Conservation (phyloP, 306 rosid species). For the Morella rubra region DNA sequence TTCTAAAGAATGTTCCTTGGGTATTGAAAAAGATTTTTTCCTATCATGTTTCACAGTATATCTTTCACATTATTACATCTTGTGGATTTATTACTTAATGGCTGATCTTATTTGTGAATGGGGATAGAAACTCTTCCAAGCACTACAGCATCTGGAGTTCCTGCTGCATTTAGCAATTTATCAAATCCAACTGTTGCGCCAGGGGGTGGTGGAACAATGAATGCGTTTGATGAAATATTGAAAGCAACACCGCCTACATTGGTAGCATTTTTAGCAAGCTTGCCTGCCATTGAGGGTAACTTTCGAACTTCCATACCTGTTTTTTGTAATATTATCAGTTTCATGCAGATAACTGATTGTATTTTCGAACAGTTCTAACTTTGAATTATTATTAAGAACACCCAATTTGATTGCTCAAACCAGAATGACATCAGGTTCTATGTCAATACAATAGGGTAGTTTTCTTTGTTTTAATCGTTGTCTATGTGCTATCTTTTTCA, state of each 20-base stretch:
- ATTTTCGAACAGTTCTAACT: conserved; percentile 8
- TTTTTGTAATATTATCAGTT: not conserved
- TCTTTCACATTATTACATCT: not conserved
- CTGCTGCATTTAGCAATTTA: conserved; percentile 32
- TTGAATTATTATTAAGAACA: not conserved
- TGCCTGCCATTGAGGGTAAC: conserved; percentile 91
- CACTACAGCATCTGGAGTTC: conserved; percentile 32
- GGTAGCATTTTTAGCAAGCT: conserved; percentile 75
- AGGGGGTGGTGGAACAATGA: conserved; percentile 52
- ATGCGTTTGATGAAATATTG: conserved; percentile 79
- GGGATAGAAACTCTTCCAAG: conserved; percentile 35
- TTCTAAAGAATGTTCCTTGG: not conserved
- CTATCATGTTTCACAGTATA: not conserved
- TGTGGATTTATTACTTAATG: not conserved
- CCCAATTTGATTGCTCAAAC: conserved; percentile 7
- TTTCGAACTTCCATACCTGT: conserved; percentile 11
- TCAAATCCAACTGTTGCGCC: conserved; percentile 36
- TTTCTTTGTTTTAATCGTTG: not conserved
- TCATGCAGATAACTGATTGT: not conserved
- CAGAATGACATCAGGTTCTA: conserved; percentile 3
- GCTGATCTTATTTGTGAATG: conserved; percentile 4
- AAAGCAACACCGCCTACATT: conserved; percentile 85
- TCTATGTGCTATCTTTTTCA: not conserved
- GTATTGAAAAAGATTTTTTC: not conserved
- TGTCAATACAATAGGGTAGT: conserved; percentile 8